Evolutionary conservation across 768 basidiomycete species (phyloP).

Genomic region (Flagelloscypha sp.): DNA sequence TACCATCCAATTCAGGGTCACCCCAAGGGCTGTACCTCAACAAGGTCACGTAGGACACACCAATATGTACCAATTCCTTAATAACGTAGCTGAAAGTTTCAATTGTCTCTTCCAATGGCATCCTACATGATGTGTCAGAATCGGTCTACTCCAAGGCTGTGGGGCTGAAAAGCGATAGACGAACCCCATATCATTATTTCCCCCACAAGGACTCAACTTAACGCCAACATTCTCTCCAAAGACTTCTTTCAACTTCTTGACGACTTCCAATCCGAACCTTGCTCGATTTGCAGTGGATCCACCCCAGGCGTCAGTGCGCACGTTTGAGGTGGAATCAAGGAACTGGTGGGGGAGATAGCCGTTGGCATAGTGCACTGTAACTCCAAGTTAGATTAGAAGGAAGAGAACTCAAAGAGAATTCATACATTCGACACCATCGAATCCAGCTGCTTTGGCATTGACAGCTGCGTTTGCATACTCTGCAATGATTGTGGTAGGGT

Average conservation of each 20-base stretch:
- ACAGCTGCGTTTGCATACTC: slow-evolving; percentile 24
- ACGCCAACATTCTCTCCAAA: slow-evolving; percentile 23
- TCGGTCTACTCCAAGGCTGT: slow-evolving; percentile 4
- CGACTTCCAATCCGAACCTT: slow-evolving; percentile 27
- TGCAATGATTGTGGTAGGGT: slow-evolving; percentile 21
- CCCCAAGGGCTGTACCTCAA: slow-evolving; percentile 4
- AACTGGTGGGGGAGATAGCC: slow-evolving; percentile 29
- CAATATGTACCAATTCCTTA: slow-evolving; percentile 7
- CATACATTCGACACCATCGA: slow-evolving; percentile 24
- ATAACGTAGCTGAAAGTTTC: slow-evolving; percentile 17
- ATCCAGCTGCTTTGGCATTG: slow-evolving; percentile 25
- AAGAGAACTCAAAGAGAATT: neutral
- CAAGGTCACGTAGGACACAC: slow-evolving; percentile 8
- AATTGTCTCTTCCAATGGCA: slow-evolving; percentile 16
- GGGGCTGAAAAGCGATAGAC: neutral
- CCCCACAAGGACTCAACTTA: slow-evolving; percentile 21
- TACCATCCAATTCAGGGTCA: too few species aligned
- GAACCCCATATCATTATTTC: slow-evolving; percentile 16
- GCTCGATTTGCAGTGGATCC: slow-evolving; percentile 33
- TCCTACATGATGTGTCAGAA: too few species aligned
- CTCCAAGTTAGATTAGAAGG: neutral
- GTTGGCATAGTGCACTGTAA: slow-evolving; percentile 16
- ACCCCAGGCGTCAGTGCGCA: slow-evolving; percentile 35
- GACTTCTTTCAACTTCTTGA: slow-evolving; percentile 21
- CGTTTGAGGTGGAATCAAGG: slow-evolving; percentile 23